These are phyloP conservation scores for Penicillium malachiteum DNA, from an alignment of 495 filamentous ascomycete species.

Conservation along the genomic window DNA sequence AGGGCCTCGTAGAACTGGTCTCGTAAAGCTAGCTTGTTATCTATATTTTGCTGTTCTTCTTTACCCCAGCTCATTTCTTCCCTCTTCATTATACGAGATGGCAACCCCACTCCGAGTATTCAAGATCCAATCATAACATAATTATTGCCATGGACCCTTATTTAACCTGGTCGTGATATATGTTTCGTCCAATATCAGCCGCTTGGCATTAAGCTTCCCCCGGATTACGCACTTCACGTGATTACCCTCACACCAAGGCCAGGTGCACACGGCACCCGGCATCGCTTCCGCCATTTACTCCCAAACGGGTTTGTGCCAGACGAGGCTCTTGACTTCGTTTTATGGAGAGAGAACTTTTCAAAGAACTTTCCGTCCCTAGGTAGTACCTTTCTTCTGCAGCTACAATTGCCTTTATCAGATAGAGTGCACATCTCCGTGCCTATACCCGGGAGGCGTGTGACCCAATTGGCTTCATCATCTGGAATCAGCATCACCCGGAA, in stretches of 20 bases:
- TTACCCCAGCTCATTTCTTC: not conserved
- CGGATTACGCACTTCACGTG: conserved; percentile 1
- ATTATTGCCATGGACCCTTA: not conserved
- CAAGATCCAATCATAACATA: not conserved
- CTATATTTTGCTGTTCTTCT: not conserved
- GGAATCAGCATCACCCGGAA: not conserved
- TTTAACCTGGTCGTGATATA: not conserved
- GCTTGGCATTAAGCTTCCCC: not conserved
- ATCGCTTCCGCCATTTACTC: not conserved
- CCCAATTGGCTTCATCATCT: not conserved
- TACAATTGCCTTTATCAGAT: not conserved
- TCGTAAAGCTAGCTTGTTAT: not conserved
- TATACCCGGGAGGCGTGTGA: not conserved
- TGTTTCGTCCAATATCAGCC: no score
- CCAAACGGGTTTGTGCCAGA: conserved; percentile 1
- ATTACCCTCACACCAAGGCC: conserved; percentile 1
- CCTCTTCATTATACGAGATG: not conserved
- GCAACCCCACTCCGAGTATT: not conserved
- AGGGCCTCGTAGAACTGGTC: not conserved
- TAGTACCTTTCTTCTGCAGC: not conserved
- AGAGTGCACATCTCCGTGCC: not conserved
- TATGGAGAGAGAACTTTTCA: no score
- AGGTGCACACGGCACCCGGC: not conserved
- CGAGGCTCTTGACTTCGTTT: not conserved
- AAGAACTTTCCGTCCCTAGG: no score